Conservation (phyloP, 768 basidiomycete genomes). For the Tulasnella sp. region DNA sequence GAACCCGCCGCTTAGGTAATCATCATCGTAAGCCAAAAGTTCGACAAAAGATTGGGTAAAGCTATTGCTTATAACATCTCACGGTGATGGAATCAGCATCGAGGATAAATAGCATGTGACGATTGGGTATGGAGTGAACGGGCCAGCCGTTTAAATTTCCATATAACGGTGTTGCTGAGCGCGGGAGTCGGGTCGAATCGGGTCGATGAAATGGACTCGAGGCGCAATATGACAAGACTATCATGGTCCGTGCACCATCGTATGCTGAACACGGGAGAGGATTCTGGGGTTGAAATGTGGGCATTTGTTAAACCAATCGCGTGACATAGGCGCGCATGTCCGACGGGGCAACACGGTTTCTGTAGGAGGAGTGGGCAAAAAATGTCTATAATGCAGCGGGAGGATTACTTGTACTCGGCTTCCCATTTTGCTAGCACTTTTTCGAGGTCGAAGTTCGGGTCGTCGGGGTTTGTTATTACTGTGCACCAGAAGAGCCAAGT, state of each 20-base stretch:
- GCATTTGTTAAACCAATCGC: neutral
- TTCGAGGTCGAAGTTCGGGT: conserved; percentile 94
- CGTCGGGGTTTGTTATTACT: conserved; percentile 92
- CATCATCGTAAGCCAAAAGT: neutral
- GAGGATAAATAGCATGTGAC: too few species aligned
- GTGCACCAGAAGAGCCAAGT: conserved; percentile 11
- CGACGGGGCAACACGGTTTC: neutral
- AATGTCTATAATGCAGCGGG: conserved; percentile 7
- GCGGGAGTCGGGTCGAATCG: neutral
- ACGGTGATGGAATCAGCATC: too few species aligned
- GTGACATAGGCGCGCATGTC: neutral
- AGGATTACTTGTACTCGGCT: conserved; percentile 22
- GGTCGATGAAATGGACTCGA: neutral
- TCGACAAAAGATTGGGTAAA: neutral
- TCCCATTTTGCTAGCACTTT: conserved; percentile 44
- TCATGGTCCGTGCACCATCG: neutral
- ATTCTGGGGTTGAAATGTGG: neutral
- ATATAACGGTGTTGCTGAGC: neutral
- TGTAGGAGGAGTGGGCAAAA: neutral
- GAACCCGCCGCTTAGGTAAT: neutral
- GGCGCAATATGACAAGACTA: neutral
- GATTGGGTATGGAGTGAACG: neutral
- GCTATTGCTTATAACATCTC: neutral
- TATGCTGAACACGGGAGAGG: neutral
- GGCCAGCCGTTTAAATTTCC: neutral